Conservation (phyloP, 2,329 filamentous ascomycete genomes). For the Xylaria sp. region DNA sequence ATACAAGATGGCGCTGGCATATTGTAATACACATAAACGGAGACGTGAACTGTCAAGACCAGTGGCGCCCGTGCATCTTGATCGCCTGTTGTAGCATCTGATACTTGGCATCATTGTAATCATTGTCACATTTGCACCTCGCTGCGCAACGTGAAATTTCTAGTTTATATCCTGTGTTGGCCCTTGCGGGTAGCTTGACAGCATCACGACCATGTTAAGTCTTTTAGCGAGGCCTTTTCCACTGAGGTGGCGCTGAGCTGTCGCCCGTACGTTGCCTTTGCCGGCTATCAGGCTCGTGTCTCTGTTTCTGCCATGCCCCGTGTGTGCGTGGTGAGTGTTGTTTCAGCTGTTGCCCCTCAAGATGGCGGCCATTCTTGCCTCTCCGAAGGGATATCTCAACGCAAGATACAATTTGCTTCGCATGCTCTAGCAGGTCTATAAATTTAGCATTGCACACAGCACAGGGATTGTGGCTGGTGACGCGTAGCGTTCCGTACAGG, state of each 20-base stretch:
- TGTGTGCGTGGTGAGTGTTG: not conserved
- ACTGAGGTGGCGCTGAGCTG: not conserved
- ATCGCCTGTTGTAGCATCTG: too few species aligned
- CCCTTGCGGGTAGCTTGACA: too few species aligned
- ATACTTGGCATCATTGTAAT: not conserved
- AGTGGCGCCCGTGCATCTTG: too few species aligned
- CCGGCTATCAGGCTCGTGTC: not conserved
- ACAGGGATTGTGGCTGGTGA: slow-evolving; percentile 35
- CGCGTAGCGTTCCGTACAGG: slow-evolving; percentile 44
- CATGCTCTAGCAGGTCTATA: slow-evolving; percentile 38
- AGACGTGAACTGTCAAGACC: not conserved
- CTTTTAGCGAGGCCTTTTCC: not conserved
- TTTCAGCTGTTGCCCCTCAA: not conserved
- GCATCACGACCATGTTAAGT: not conserved
- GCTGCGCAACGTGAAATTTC: not conserved
- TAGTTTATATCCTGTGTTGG: not conserved
- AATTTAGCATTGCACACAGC: slow-evolving; percentile 43
- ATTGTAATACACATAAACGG: too few species aligned
- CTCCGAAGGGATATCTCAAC: slow-evolving; percentile 35
- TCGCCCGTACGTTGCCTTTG: not conserved
- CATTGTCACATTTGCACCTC: not conserved
- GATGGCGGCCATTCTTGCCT: slow-evolving; percentile 13
- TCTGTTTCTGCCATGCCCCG: not conserved
- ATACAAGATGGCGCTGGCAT: too few species aligned
- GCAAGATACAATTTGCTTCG: slow-evolving; percentile 36